Evolutionary conservation across 768 basidiomycete species (phyloP).

Genomic region (Trametes coccinea): DNA sequence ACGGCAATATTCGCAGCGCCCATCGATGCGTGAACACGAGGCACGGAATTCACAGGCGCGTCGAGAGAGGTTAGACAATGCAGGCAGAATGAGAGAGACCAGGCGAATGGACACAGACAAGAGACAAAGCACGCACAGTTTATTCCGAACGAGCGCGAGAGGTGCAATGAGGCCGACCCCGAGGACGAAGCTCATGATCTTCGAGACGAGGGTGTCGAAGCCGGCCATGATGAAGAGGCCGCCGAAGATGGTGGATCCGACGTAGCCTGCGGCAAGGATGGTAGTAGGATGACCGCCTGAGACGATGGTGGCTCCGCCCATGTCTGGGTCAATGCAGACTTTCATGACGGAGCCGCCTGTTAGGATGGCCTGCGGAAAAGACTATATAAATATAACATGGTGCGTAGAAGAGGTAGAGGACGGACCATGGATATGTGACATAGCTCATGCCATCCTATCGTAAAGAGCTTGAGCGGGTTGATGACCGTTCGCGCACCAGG

Average conservation of each 20-base stretch:
- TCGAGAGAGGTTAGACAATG: no score
- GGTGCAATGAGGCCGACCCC: conserved; percentile 87
- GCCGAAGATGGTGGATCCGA: conserved; percentile 81
- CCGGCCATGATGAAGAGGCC: conserved; percentile 82
- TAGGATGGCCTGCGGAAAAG: conserved; percentile 59
- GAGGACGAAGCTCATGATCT: conserved; percentile 89
- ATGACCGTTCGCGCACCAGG: conserved; percentile 78
- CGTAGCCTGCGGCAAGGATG: conserved; percentile 77
- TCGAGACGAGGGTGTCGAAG: conserved; percentile 88
- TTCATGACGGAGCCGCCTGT: conserved; percentile 77
- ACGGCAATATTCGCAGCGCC: conserved; percentile 1
- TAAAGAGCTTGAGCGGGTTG: conserved; percentile 82
- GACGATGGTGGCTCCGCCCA: conserved; percentile 75
- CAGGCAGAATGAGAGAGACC: background rate
- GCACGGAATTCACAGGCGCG: background rate
- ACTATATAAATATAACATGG: background rate
- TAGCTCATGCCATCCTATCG: conserved; percentile 87
- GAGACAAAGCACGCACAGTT: conserved; percentile 59
- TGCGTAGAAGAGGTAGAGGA: conserved; percentile 20
- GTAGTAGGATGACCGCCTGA: conserved; percentile 73
- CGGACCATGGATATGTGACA: conserved; percentile 79
- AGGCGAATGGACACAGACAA: background rate
- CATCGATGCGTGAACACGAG: conserved; percentile 3
- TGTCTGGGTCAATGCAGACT: conserved; percentile 82
- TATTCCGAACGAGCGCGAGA: conserved; percentile 83